A percentile compares a stretch with the other conserved stretches of the same genome.
Evolutionary conservation across 495 filamentous ascomycete species (phyloP).

Genomic region (Trichoderma reesei): DNA sequence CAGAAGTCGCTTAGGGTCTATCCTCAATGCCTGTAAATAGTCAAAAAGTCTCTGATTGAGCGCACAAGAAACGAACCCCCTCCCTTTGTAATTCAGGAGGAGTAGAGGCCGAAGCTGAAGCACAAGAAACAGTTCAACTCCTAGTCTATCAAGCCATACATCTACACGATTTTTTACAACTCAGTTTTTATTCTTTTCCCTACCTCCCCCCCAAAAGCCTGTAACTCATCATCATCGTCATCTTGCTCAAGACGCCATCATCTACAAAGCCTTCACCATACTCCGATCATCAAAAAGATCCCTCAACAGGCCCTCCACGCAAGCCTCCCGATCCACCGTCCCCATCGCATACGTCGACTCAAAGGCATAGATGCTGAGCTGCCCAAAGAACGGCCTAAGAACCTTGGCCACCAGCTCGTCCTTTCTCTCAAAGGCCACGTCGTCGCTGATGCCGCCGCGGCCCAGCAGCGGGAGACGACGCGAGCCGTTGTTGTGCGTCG

Average conservation of each 20-base stretch:
- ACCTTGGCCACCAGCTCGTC: slow-evolving; percentile 67
- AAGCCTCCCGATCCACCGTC: slow-evolving; percentile 56
- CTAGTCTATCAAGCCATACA: not conserved
- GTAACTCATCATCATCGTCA: not conserved
- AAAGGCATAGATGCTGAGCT: slow-evolving; percentile 84
- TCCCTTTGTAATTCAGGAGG: not conserved
- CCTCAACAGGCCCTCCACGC: slow-evolving; percentile 54
- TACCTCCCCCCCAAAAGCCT: not conserved
- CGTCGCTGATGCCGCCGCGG: slow-evolving; percentile 38
- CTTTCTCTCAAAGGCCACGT: slow-evolving; percentile 42
- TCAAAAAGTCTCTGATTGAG: too few relatives aligned
- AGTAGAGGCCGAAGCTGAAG: not conserved
- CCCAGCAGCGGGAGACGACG: slow-evolving; percentile 39
- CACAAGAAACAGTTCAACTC: not conserved
- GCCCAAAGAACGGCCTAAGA: slow-evolving; percentile 79
- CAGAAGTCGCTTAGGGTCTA: not conserved
- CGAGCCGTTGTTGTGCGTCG: slow-evolving; percentile 16
- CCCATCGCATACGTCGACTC: slow-evolving; percentile 86
- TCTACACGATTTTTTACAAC: too few relatives aligned
- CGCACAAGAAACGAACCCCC: too few relatives aligned
- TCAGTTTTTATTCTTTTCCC: too few relatives aligned
- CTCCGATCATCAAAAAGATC: slow-evolving; percentile 78
- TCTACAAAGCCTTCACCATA: slow-evolving; percentile 44
- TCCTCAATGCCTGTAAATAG: not conserved
- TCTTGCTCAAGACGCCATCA: too few relatives aligned